Conservation (phyloP, 2,329 filamentous ascomycete genomes). For the Pseudomassariella vexata region DNA sequence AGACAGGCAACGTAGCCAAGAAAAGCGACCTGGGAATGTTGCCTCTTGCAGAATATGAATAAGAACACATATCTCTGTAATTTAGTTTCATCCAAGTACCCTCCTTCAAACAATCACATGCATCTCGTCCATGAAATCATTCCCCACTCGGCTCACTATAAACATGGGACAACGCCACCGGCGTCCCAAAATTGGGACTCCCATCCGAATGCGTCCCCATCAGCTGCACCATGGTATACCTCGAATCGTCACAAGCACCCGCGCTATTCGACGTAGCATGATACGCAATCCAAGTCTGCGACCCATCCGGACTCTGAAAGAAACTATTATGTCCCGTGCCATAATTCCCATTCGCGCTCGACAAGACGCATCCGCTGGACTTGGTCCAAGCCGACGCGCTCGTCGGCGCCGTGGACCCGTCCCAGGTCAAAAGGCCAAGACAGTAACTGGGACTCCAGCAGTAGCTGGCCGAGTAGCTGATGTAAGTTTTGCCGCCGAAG, state of each 20-base stretch:
- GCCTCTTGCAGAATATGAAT: too few species aligned
- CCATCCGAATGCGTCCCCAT: constrained; percentile 45
- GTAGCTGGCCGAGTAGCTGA: constrained; percentile 49
- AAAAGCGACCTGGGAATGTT: too few species aligned
- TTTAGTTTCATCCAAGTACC: too few species aligned
- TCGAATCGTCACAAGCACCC: constrained; percentile 45
- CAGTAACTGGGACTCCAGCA: constrained; percentile 52
- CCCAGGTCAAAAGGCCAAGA: constrained; percentile 47
- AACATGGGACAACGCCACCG: constrained; percentile 10
- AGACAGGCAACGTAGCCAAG: too few species aligned
- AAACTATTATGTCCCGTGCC: constrained; percentile 54
- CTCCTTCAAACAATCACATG: too few species aligned
- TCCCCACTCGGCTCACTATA: constrained; percentile 5
- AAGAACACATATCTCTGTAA: too few species aligned
- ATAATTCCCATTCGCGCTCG: constrained; percentile 49
- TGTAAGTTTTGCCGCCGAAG: constrained; percentile 43
- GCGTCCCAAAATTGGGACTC: constrained; percentile 43
- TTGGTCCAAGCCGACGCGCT: constrained; percentile 42
- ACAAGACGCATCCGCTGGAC: constrained; percentile 42
- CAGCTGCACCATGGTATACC: constrained; percentile 48
- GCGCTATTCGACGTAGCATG: constrained; percentile 43
- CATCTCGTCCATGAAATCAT: too few species aligned
- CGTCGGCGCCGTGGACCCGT: constrained; percentile 42
- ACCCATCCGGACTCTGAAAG: constrained; percentile 49
- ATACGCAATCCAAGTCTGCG: constrained; percentile 49